Evolutionary conservation across 1,284 basidiomycete genomes (phyloP).

Genomic region (Heliocybe sulcata): DNA sequence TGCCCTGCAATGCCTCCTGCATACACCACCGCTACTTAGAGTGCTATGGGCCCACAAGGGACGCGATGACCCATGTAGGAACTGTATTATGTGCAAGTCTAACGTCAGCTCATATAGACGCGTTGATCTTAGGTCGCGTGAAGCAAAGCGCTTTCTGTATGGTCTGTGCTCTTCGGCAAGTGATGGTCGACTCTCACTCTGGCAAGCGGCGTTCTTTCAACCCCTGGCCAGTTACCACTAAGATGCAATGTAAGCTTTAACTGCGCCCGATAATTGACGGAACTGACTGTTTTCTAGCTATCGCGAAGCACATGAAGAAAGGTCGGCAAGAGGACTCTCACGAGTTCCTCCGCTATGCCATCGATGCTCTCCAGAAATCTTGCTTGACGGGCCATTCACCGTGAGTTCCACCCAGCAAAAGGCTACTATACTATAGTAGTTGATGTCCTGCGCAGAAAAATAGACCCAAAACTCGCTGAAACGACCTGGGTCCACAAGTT

Average conservation of each 20-base stretch:
- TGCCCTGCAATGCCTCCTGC: conserved; percentile 88
- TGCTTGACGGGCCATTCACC: conserved; percentile 69
- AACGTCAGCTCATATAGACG: not conserved
- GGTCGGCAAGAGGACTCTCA: conserved; percentile 98
- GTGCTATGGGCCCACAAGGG: conserved; percentile 52
- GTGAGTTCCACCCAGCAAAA: conserved; percentile 33
- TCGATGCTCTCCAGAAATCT: conserved; percentile 87
- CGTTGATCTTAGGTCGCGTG: conserved; percentile 39
- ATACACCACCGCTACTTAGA: conserved; percentile 86
- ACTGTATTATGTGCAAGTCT: conserved; percentile 6
- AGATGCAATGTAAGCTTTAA: conserved; percentile 56
- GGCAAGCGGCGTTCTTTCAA: conserved; percentile 38
- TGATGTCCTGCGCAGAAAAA: conserved; percentile 44
- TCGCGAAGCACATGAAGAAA: conserved; percentile 86
- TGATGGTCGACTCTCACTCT: conserved; percentile 44
- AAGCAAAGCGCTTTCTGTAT: conserved; percentile 62
- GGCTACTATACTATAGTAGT: conserved; percentile 1
- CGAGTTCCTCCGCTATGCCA: conserved; percentile 93
- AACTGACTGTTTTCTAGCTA: conserved; percentile 40
- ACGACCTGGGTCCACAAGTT: conserved; percentile 93
- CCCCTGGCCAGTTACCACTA: conserved; percentile 56
- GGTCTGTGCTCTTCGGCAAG: conserved; percentile 58
- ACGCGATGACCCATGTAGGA: conserved; percentile 41
- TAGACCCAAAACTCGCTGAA: conserved; percentile 75
- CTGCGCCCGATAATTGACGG: not conserved